Conservation (phyloP, 2,329 filamentous ascomycete species). For the Beauveria scarabaeidicola region DNA sequence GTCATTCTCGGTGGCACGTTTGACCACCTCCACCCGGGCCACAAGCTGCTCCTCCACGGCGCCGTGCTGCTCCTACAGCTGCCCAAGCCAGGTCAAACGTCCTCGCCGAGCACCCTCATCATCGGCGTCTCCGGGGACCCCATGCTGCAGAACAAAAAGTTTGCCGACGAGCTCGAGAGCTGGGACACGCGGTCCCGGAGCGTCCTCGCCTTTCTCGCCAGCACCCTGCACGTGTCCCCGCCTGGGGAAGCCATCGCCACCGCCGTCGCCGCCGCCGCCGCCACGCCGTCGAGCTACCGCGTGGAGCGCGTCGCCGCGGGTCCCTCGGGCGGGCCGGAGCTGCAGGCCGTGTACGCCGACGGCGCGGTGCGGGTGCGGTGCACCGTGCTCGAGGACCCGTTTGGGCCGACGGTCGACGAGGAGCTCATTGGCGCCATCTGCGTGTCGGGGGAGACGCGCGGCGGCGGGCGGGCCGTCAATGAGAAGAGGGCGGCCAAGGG, state of each 20-base stretch:
- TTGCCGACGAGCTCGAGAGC: constrained; percentile 67
- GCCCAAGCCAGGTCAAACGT: constrained; percentile 27
- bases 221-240: constrained; percentile 41
- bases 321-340: constrained; percentile 18
- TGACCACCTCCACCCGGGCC: constrained; percentile 89
- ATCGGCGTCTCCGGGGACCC: constrained; percentile 86
- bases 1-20: constrained; percentile 90
- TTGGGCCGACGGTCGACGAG: constrained; percentile 82
- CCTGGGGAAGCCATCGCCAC: constrained; percentile 12
- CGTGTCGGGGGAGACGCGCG: constrained; percentile 78
- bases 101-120: constrained; percentile 49
- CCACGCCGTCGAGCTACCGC: neutral
- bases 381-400: constrained; percentile 79
- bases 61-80: constrained; percentile 62
- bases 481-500: constrained; percentile 66
- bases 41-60: constrained; percentile 93
- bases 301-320: neutral
- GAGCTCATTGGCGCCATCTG: constrained; percentile 71
- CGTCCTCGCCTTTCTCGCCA: constrained; percentile 65
- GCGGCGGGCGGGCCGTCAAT: constrained; percentile 80
- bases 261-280: neutral
- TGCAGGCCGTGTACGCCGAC: constrained; percentile 46
- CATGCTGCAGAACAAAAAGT: constrained; percentile 82
- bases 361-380: constrained; percentile 61
- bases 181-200: constrained; percentile 67